Percentiles rank a stretch among this genome's conserved stretches.
phyloP scores from a whole-genome alignment of 2,329 filamentous ascomycete species.

The Domatiomyces catenatus region DNA sequence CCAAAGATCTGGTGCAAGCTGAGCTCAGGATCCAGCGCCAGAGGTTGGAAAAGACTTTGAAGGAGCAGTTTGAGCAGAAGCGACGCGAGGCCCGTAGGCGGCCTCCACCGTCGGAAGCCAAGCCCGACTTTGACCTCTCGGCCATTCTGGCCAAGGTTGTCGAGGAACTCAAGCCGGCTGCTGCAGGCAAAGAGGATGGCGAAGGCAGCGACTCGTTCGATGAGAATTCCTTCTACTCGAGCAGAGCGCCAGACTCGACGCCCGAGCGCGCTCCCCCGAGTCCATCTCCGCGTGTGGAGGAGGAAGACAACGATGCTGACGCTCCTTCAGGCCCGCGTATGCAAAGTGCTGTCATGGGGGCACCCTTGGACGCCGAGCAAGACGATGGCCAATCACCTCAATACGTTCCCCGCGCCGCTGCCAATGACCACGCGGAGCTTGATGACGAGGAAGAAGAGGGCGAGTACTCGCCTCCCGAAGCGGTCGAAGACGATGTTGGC shows the following conservation, averaged over 20 bases:
- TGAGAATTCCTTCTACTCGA: constrained; percentile 92
- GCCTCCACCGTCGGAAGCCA: constrained; percentile 36
- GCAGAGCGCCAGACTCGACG: constrained; percentile 65
- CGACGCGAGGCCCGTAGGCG: constrained; percentile 34
- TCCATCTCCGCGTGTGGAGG: constrained; percentile 9
- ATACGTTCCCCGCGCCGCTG: constrained; percentile 1
- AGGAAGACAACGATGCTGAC: constrained; percentile 23
- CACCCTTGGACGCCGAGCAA: constrained; percentile 6
- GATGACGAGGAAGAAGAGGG: constrained; percentile 29
- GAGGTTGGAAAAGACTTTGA: constrained; percentile 60
- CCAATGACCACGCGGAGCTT: constrained; percentile 9
- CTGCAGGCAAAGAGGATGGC: constrained; percentile 37
- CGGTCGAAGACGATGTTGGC: constrained; percentile 23
- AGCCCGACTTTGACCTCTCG: constrained; percentile 53
- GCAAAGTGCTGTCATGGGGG: constrained; percentile 15
- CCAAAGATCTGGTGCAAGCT: constrained; percentile 66
- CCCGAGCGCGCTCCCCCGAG: constrained; percentile 29
- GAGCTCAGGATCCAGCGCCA: constrained; percentile 68
- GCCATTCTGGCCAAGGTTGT: constrained; percentile 58
- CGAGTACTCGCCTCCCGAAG: constrained; percentile 34
- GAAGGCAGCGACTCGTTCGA: constrained; percentile 54
- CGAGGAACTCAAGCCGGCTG: constrained; percentile 54
- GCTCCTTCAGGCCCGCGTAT: constrained; percentile 10
- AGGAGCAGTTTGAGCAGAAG: constrained; percentile 59
- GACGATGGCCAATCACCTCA: constrained; percentile 3